phyloP scores from a whole-genome alignment of 2,329 filamentous ascomycete genomes.

The Monosporascus sp. region DNA sequence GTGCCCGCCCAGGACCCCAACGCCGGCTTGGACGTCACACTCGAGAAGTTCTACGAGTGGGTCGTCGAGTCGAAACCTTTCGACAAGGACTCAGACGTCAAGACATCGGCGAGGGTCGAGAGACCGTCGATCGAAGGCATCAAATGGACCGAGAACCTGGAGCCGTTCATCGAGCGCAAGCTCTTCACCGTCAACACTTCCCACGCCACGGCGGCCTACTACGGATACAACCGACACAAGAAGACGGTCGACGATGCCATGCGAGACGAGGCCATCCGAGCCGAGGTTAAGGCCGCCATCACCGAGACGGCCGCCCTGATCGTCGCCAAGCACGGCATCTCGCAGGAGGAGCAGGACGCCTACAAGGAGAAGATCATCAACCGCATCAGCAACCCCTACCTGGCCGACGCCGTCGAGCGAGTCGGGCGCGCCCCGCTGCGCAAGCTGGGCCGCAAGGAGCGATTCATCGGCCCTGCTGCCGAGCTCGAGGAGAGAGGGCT shows the following conservation, averaged over 20 bases:
- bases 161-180: constrained; percentile 98
- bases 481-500: constrained; percentile 80
- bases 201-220: constrained; percentile 93
- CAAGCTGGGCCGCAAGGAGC: constrained; percentile 92
- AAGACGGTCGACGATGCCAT: constrained; percentile 86
- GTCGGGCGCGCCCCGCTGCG: constrained; percentile 91
- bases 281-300: constrained; percentile 73
- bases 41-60: constrained; percentile 99
- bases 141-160: constrained; percentile 86
- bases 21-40: constrained; percentile 81
- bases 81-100: constrained; percentile 43
- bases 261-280: constrained; percentile 71
- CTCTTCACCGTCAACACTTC: constrained; percentile 99
- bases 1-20: constrained; percentile 82
- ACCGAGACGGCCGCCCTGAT: constrained; percentile 84
- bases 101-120: constrained; percentile 26
- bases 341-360: constrained; percentile 66
- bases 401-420: constrained; percentile 90
- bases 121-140: constrained; percentile 78
- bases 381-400: constrained; percentile 87
- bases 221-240: constrained; percentile 82
- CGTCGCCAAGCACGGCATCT: constrained; percentile 78
- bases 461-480: constrained; percentile 87
- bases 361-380: constrained; percentile 91
- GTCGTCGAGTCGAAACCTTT: constrained; percentile 89